Base-by-base conservation (phyloP, 176 grass and related monocot species). In the Hsuehochloa calcarea region DNA sequence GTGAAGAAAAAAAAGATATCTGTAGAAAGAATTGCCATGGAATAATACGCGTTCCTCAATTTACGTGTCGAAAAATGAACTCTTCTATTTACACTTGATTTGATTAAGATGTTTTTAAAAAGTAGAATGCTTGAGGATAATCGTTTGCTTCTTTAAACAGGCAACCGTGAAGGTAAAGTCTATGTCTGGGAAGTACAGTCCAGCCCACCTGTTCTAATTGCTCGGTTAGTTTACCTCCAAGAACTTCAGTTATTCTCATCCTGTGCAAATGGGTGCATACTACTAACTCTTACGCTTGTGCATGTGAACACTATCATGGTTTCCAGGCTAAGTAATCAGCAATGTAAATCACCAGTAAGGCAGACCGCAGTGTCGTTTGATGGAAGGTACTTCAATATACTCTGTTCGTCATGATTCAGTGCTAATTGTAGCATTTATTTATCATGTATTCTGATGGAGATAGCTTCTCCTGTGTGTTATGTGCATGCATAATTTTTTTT, bases 161-260 rank as follows among this genome's bases (percentile, higher is more conserved):
- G 96, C n/a, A 99, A 94, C 52, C 88, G 93, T 78, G 96, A 99
- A 86, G 96, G 96, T 22, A 96, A 99, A 85, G 86, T 94, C 40
- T 99, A 80, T 72, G 90, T 99, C 26, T 99, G 93, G 93, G 91
- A 99, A 82, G 89, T 99, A 84, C 91, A 99, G 66, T 79, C 93
- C 23, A 94, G 88, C 82, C 96, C 93, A 12, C 93, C 93, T 82
- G 69, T 89, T 72, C 84, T 95, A 68, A 89, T 85, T 62, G 59
- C 91, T 58, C 61, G 89, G 93, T 99, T 81, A 80, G 26, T 75
- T 63, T 68, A 25, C 39, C 50, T n/a, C 9, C 70, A 66, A 23
- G 15, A 54, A 41, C 23, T 49, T 46, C 2, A 79, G 4, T 54
- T 39, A 40, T 68, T 74, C 69, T 54, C 46, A n/a, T 75, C 23